Conservation (phyloP, 208 protist genomes). For the Wallacemonas rigidus region DNA sequence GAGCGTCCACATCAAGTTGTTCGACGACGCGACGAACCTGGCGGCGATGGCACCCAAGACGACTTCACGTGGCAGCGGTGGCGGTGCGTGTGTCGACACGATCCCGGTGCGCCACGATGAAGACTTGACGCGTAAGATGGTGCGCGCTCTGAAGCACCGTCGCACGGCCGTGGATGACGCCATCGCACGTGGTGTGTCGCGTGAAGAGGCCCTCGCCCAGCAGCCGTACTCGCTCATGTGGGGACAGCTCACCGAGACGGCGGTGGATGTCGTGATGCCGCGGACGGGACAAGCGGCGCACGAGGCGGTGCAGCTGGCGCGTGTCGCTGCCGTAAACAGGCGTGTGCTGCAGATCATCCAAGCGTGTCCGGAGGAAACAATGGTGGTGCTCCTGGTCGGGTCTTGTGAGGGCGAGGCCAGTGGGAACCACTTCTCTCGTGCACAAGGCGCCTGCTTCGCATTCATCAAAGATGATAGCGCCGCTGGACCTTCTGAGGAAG, state of each 20-base stretch:
- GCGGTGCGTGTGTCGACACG: constrained; percentile 32
- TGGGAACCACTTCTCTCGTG: constrained; percentile 47
- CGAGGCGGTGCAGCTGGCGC: constrained; percentile 27
- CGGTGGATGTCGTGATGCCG: constrained; percentile 47
- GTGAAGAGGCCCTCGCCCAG: constrained; percentile 9
- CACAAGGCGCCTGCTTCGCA: constrained; percentile 67
- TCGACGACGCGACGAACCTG: constrained; percentile 61
- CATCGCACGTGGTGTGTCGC: not conserved
- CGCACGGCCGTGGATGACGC: constrained; percentile 5
- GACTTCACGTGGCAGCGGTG: constrained; percentile 11
- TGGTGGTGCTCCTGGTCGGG: constrained; percentile 60
- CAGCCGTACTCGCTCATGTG: constrained; percentile 52
- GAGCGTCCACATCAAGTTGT: constrained; percentile 47
- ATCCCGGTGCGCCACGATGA: constrained; percentile 73
- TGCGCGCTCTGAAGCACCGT: constrained; percentile 56
- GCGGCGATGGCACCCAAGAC: constrained; percentile 27
- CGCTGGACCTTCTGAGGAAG: constrained; percentile 27
- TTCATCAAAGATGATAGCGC: constrained; percentile 77
- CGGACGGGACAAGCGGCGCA: not conserved
- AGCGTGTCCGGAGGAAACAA: constrained; percentile 66
- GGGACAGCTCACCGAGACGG: constrained; percentile 66
- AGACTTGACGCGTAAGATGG: constrained; percentile 71
- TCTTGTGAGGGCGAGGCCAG: constrained; percentile 34
- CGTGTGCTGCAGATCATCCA: constrained; percentile 75
- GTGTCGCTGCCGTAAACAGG: constrained; percentile 56